Percentiles rank a stretch among this genome's conserved stretches.
phyloP scores from a whole-genome alignment of 2,329 filamentous ascomycete genomes.

The Metarhizium guizhouense region DNA sequence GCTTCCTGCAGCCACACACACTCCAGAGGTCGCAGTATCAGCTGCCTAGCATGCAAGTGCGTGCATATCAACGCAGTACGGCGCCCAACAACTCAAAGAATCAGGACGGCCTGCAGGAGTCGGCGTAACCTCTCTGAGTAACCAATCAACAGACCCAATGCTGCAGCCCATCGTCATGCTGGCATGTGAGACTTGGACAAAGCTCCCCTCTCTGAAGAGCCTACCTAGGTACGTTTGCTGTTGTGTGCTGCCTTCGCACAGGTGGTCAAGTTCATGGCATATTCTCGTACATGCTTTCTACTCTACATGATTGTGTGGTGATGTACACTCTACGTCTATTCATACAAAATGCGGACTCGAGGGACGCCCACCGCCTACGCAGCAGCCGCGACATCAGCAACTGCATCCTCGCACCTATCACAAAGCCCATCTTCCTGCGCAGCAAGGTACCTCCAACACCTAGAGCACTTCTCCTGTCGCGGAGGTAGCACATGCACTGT shows the following conservation, averaged over 20 bases:
- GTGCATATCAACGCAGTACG: too few species aligned
- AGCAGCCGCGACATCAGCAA: constrained; percentile 24
- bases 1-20: too few species aligned
- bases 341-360: background rate
- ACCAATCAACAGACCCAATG: background rate
- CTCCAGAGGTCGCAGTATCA: too few species aligned
- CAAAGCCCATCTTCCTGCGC: constrained; percentile 59
- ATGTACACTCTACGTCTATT: background rate
- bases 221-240: too few species aligned
- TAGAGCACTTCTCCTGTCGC: constrained; percentile 59
- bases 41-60: too few species aligned
- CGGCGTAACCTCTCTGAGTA: background rate
- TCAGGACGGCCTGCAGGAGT: background rate
- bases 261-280: background rate
- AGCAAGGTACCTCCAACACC: constrained; percentile 86
- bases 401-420: constrained; percentile 59
- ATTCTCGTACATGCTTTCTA: background rate
- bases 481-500: constrained; percentile 40
- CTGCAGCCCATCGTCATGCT: too few species aligned
- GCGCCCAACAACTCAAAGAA: too few species aligned
- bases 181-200: background rate
- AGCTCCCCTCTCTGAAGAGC: too few species aligned
- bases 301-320: background rate
- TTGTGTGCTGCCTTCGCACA: too few species aligned
- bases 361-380: background rate